phyloP scores from a whole-genome alignment of 306 rosid species.

The Datisca glomerata region DNA sequence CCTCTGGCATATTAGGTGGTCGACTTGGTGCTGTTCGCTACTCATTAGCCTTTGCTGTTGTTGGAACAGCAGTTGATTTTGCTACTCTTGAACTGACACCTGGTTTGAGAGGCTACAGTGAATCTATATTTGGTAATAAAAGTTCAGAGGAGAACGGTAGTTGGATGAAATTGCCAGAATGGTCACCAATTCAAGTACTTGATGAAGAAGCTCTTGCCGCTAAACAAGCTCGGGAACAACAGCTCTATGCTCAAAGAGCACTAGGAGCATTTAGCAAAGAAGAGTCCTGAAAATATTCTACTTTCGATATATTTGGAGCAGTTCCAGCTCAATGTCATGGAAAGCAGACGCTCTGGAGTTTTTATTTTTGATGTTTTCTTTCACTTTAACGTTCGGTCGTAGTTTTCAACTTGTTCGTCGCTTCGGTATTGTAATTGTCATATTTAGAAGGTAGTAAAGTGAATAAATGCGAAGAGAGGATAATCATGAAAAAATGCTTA shows the following conservation, averaged over 20 bases:
- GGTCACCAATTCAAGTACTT: conserved; percentile 76
- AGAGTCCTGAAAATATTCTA: conserved; percentile 30
- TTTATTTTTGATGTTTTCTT: conserved; percentile 4
- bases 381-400: not conserved
- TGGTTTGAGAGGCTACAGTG: conserved; percentile 23
- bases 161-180: conserved; percentile 70
- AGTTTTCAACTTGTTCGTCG: not conserved
- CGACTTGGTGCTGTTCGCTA: conserved; percentile 60
- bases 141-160: conserved; percentile 23
- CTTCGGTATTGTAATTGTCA: not conserved
- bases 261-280: conserved; percentile 45
- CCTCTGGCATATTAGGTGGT: conserved; percentile 51
- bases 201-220: conserved; percentile 80
- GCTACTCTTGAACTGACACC: conserved; percentile 32
- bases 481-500: too few relatives aligned
- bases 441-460: not conserved
- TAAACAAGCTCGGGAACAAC: conserved; percentile 56
- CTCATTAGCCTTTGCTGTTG: conserved; percentile 48
- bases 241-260: conserved; percentile 46
- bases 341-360: not conserved
- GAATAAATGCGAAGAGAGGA: conserved; percentile 1
- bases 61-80: conserved; percentile 62
- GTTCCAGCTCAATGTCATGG: not conserved
- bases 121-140: conserved; percentile 23
- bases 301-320: not conserved